Percentiles rank a stretch among this genome's conserved stretches.
These are phyloP conservation scores for Phytophthora pinifolia DNA, from an alignment of 352 stramenopile genomes.

Conservation along the genomic window DNA sequence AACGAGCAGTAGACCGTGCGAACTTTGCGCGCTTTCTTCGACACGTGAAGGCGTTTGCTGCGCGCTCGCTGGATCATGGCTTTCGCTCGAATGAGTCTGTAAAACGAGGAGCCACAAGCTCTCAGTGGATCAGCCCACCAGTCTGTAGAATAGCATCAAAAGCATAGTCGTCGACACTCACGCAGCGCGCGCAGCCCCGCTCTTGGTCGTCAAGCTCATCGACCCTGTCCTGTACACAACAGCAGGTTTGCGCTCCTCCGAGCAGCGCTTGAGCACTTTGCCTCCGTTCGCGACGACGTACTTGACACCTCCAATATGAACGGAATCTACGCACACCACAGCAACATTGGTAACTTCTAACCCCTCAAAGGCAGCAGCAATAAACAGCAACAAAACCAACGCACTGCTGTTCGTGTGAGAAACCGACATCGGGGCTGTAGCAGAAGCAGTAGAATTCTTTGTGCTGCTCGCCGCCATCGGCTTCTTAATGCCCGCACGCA, in stretches of 20 bases:
- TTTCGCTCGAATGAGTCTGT: slow-evolving; percentile 45
- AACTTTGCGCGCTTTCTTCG: slow-evolving; percentile 29
- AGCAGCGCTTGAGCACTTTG: slow-evolving; percentile 46
- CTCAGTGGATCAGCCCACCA: slow-evolving; percentile 1
- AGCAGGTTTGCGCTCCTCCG: slow-evolving; percentile 24
- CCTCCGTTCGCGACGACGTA: slow-evolving; percentile 45
- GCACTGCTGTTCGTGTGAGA: slow-evolving; percentile 24
- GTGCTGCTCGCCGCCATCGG: not conserved
- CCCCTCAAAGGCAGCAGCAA: not conserved
- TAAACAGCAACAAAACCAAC: not conserved
- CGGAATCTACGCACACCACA: slow-evolving; percentile 31
- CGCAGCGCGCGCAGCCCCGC: slow-evolving; percentile 32
- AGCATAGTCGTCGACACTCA: slow-evolving; percentile 22
- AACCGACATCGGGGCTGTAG: slow-evolving; percentile 9
- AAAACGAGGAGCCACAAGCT: slow-evolving; percentile 7
- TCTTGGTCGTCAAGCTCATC: slow-evolving; percentile 32
- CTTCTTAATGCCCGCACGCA: slow-evolving; percentile 57
- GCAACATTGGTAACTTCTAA: not conserved
- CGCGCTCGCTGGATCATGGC: slow-evolving; percentile 52
- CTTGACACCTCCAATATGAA: slow-evolving; percentile 47
- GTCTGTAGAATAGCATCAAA: not conserved
- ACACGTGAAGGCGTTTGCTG: slow-evolving; percentile 35
- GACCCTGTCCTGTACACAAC: slow-evolving; percentile 10
- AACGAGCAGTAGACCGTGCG: slow-evolving; percentile 82
- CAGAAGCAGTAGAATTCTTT: not conserved